These are phyloP conservation scores for Vitis hybrid DNA, from an alignment of 177 flowering plant species.

Conservation along the genomic window DNA sequence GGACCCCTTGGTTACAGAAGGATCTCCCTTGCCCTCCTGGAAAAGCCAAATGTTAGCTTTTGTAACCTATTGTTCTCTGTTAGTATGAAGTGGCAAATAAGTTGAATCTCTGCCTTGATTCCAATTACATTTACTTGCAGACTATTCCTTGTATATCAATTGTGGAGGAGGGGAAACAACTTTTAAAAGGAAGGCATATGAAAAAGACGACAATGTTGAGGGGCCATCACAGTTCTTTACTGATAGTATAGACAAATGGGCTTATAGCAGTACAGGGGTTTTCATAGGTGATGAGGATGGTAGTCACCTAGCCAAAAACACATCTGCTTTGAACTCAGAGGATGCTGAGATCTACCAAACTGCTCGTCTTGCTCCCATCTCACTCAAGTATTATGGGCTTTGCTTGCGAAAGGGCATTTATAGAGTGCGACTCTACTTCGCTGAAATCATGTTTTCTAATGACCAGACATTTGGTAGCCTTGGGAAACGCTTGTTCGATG, in stretches of 20 bases:
- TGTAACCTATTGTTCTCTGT: not conserved
- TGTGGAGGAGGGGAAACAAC: slow-evolving; percentile 58
- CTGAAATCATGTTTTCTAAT: slow-evolving; percentile 68
- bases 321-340: slow-evolving; percentile 20
- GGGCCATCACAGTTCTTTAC: slow-evolving; percentile 50
- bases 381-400: slow-evolving; percentile 87
- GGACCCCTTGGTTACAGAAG: slow-evolving; percentile 54
- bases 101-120: not conserved
- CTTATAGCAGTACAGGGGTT: slow-evolving; percentile 69
- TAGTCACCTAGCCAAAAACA: slow-evolving; percentile 25
- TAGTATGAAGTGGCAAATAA: no score
- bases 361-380: slow-evolving; percentile 72
- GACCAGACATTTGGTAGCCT: slow-evolving; percentile 45
- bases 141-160: slow-evolving; percentile 65
- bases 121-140: slow-evolving; percentile 34
- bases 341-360: slow-evolving; percentile 40
- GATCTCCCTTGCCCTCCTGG: slow-evolving; percentile 51
- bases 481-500: slow-evolving; percentile 86
- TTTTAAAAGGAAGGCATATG: slow-evolving; percentile 48
- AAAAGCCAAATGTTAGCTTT: slow-evolving; percentile 44
- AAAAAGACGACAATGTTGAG: slow-evolving; percentile 36
- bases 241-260: slow-evolving; percentile 47
- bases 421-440: slow-evolving; percentile 79
- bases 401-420: slow-evolving; percentile 77
- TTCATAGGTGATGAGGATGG: slow-evolving; percentile 29